Evolutionary conservation across 192 early-diverging fungal genomes (phyloP).

Genomic region (Mortierella claussenii): DNA sequence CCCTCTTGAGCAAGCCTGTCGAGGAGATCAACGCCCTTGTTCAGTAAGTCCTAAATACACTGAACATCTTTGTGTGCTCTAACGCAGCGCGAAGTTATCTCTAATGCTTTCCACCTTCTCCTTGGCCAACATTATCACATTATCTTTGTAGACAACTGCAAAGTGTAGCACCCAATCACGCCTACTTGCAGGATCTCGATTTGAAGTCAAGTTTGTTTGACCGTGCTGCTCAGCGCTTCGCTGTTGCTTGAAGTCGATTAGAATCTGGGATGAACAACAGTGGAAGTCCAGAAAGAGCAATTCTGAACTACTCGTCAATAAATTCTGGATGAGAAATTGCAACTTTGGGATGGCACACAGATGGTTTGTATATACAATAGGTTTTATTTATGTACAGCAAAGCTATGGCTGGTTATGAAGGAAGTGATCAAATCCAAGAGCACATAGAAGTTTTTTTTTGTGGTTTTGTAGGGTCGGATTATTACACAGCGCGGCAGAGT

Average conservation of each 20-base stretch:
- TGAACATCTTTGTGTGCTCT: not conserved
- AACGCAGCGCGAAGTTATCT: no score
- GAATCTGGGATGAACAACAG: not conserved
- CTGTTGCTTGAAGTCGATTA: conserved; percentile 42
- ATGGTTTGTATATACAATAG: no score
- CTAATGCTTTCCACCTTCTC: no score
- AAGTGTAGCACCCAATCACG: conserved; percentile 79
- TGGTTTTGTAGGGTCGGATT: not conserved
- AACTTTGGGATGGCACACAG: no score
- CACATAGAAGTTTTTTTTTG: not conserved
- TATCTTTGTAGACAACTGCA: conserved; percentile 83
- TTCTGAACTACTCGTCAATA: not conserved
- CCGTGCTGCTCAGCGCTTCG: conserved; percentile 65
- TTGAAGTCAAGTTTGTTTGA: conserved; percentile 89
- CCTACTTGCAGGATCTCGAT: conserved; percentile 79
- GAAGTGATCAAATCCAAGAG: not conserved
- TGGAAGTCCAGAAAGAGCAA: not conserved
- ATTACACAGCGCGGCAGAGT: no score
- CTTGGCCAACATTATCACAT: no score
- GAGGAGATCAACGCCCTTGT: conserved; percentile 74
- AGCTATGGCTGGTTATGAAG: no score
- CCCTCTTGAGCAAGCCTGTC: conserved; percentile 70
- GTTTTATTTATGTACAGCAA: conserved; percentile 2
- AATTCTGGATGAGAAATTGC: no score
- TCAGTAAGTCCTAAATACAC: conserved; percentile 60